Conservation (phyloP, 306 rosid genomes). For the Medicago ruthenica region DNA sequence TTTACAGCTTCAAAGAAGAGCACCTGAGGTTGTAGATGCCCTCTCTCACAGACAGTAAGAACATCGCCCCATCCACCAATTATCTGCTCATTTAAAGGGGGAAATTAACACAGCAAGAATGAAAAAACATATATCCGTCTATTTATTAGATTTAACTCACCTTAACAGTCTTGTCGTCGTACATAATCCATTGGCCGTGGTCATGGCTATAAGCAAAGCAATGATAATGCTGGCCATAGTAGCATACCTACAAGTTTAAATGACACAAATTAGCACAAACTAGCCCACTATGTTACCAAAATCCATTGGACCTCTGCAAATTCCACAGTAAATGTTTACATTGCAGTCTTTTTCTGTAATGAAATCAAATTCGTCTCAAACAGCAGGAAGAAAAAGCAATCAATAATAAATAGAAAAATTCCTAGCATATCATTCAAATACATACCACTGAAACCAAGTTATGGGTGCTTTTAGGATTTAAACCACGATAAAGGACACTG, state of each 20-base stretch:
- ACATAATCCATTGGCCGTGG: slow-evolving; percentile 81
- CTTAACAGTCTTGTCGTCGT: slow-evolving; percentile 93
- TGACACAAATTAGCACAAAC: slow-evolving; percentile 31
- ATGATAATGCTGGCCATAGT: slow-evolving; percentile 97
- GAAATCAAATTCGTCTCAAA: slow-evolving; percentile 13
- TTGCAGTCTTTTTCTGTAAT: slow-evolving; percentile 12
- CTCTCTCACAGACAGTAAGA: slow-evolving; percentile 80
- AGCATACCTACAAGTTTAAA: slow-evolving; percentile 75
- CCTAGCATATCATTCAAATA: slow-evolving; percentile 13
- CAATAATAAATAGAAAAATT: slow-evolving; percentile 21
- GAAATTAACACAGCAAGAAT: slow-evolving; percentile 29
- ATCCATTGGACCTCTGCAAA: background rate
- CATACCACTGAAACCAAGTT: slow-evolving; percentile 97
- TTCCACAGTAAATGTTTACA: slow-evolving; percentile 2
- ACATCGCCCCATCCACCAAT: slow-evolving; percentile 95
- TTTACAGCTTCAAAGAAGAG: slow-evolving; percentile 95
- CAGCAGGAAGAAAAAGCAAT: background rate
- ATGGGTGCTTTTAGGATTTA: slow-evolving; percentile 71
- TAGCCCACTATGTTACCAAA: background rate
- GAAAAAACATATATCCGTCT: slow-evolving; percentile 18
- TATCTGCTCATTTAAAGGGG: slow-evolving; percentile 56
- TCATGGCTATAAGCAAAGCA: slow-evolving; percentile 95
- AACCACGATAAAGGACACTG: slow-evolving; percentile 85
- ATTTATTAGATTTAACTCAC: slow-evolving; percentile 52
- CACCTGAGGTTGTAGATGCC: slow-evolving; percentile 97